phyloP scores from a whole-genome alignment of 805 yeast genomes.

The Jamesozyma jinghongensis region DNA sequence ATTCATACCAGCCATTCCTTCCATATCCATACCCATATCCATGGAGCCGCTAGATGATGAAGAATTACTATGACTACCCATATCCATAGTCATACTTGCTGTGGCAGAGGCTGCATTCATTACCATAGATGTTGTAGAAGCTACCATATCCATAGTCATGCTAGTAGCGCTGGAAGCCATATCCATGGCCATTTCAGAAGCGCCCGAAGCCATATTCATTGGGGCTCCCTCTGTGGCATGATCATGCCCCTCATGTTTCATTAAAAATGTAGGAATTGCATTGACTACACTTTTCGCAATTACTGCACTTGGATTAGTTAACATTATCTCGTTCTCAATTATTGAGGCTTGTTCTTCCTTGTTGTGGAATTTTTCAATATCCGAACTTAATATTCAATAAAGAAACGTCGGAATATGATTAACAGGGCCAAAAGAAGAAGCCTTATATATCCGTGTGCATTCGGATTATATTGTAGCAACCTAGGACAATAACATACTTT shows the following conservation, averaged over 20 bases:
- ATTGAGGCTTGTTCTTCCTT: not conserved
- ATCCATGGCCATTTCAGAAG: slow-evolving; percentile 2
- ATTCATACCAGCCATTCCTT: slow-evolving; percentile 37
- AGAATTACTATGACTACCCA: slow-evolving; percentile 11
- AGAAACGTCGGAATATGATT: too few species aligned
- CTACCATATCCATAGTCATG: slow-evolving; percentile 4
- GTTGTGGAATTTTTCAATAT: not conserved
- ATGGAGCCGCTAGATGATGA: slow-evolving; percentile 4
- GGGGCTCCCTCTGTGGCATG: not conserved
- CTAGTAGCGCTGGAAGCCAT: not conserved
- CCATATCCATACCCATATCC: slow-evolving; percentile 1
- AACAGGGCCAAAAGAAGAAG: too few species aligned
- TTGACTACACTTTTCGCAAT: slow-evolving; percentile 2
- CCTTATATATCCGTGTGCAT: too few species aligned
- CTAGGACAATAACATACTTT: too few species aligned
- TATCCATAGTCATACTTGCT: slow-evolving; percentile 8
- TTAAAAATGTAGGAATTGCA: not conserved
- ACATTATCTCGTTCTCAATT: not conserved
- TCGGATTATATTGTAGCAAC: too few species aligned
- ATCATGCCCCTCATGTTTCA: not conserved
- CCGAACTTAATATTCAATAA: not conserved
- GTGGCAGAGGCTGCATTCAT: slow-evolving; percentile 4
- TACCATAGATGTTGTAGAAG: not conserved
- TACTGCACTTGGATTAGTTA: not conserved
- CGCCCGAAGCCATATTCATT: slow-evolving; percentile 6